These are phyloP conservation scores for Rhazya stricta DNA, from an alignment of 257 asterid species.

Conservation along the genomic window DNA sequence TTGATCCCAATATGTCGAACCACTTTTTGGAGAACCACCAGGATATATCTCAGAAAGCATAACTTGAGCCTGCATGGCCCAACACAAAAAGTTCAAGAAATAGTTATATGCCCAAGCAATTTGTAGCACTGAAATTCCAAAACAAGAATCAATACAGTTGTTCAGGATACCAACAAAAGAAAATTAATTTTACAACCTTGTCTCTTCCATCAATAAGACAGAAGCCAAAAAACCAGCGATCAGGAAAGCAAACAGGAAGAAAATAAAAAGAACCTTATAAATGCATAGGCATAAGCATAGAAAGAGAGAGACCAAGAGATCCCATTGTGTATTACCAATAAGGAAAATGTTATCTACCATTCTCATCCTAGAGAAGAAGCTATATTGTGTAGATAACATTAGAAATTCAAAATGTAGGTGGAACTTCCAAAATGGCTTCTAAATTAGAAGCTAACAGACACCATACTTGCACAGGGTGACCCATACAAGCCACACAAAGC, in stretches of 20 bases:
- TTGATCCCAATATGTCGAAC: constrained; percentile 95
- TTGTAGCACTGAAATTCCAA: neutral
- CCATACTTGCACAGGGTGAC: neutral
- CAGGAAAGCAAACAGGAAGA: constrained; percentile 16
- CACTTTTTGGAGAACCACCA: constrained; percentile 78
- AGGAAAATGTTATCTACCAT: neutral
- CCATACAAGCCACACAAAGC: neutral
- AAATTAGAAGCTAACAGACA: neutral
- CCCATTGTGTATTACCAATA: neutral
- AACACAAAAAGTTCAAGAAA: constrained; percentile 21
- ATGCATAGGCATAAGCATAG: neutral
- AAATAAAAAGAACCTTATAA: neutral
- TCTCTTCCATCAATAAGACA: neutral
- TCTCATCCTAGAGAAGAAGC: neutral
- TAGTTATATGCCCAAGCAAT: neutral
- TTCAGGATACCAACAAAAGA: neutral
- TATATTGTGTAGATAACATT: neutral
- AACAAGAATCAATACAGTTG: neutral
- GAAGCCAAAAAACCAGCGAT: constrained; percentile 8
- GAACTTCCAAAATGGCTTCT: neutral
- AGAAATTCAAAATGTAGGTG: neutral
- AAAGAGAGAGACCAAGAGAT: neutral
- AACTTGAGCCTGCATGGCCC: constrained; percentile 65
- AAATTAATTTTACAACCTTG: neutral
- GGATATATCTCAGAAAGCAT: constrained; percentile 95